phyloP scores from a whole-genome alignment of 140 eudicot species.

The Erigeron philadelphicus region DNA sequence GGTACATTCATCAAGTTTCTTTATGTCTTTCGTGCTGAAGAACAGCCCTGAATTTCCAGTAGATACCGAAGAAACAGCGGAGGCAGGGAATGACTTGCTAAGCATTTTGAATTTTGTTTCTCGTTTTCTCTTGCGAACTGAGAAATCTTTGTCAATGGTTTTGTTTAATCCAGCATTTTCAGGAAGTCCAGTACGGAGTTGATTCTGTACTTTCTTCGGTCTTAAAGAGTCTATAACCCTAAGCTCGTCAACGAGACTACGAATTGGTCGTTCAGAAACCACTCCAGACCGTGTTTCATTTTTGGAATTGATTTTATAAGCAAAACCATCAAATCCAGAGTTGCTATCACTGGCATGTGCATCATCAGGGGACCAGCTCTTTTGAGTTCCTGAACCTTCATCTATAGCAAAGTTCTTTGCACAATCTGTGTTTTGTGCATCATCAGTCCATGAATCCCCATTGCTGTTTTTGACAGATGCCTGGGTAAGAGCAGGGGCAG shows the following conservation, averaged over 20 bases:
- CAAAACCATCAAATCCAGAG: slow-evolving; percentile 30
- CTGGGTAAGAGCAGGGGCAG: slow-evolving; percentile 56
- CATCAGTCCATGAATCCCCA: slow-evolving; percentile 53
- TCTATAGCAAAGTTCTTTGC: slow-evolving; percentile 40
- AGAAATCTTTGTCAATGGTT: slow-evolving; percentile 29
- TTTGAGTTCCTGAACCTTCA: slow-evolving; percentile 44
- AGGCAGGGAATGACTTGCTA: slow-evolving; percentile 30
- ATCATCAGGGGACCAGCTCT: slow-evolving; percentile 49
- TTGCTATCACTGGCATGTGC: slow-evolving; percentile 37
- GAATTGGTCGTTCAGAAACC: slow-evolving; percentile 29
- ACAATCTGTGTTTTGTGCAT: slow-evolving; percentile 34
- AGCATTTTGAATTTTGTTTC: slow-evolving; percentile 39
- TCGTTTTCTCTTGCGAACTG: slow-evolving; percentile 34
- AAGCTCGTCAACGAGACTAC: slow-evolving; percentile 48
- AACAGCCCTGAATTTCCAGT: slow-evolving; percentile 39
- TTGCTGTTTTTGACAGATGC: slow-evolving; percentile 44
- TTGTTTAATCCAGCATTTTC: slow-evolving; percentile 22
- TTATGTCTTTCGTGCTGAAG: slow-evolving; percentile 23
- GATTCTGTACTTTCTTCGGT: slow-evolving; percentile 31
- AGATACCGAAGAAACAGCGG: slow-evolving; percentile 36
- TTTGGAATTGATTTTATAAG: slow-evolving; percentile 23
- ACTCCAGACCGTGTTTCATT: slow-evolving; percentile 20
- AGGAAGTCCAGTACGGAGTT: slow-evolving; percentile 20
- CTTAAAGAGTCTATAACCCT: slow-evolving; percentile 39
- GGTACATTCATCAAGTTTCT: slow-evolving; percentile 23